Evolutionary conservation across 306 rosid species (phyloP).

Genomic region (Dryas octopetala): DNA sequence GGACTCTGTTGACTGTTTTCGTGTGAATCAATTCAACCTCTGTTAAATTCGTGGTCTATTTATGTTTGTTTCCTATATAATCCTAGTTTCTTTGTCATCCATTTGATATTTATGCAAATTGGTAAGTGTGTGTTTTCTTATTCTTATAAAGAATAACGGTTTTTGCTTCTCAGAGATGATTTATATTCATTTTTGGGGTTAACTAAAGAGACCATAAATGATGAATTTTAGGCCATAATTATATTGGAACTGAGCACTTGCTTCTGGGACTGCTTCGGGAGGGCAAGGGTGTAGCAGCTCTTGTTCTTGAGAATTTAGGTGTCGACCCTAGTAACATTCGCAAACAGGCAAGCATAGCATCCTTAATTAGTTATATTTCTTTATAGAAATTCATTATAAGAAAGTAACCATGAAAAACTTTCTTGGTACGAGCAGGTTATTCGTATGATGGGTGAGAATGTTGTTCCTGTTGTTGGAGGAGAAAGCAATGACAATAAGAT

Average conservation of each 20-base stretch:
- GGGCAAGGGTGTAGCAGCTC: constrained; percentile 97
- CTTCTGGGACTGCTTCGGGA: constrained; percentile 96
- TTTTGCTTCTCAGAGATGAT: background rate
- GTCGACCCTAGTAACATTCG: constrained; percentile 94
- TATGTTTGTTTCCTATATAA: background rate
- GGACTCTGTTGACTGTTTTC: background rate
- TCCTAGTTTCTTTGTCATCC: background rate
- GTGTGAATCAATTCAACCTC: background rate
- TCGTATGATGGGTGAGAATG: constrained; percentile 99
- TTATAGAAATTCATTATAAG: background rate
- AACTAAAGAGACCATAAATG: constrained; percentile 12
- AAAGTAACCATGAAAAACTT: background rate
- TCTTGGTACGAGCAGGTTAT: constrained; percentile 61
- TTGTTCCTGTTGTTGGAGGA: constrained; percentile 82
- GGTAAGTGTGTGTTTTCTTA: background rate
- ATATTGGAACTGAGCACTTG: constrained; percentile 96
- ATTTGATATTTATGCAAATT: background rate
- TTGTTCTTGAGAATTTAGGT: constrained; percentile 92
- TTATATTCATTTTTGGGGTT: background rate
- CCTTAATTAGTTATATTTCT: background rate
- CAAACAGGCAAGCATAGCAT: constrained; percentile 65
- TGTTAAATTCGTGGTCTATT: background rate
- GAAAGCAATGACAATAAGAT: constrained; percentile 84
- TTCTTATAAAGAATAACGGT: too few relatives aligned
- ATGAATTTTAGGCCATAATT: constrained; percentile 72